Conservation (phyloP, 495 filamentous ascomycete species). For the Podospora pseudopauciseta region DNA sequence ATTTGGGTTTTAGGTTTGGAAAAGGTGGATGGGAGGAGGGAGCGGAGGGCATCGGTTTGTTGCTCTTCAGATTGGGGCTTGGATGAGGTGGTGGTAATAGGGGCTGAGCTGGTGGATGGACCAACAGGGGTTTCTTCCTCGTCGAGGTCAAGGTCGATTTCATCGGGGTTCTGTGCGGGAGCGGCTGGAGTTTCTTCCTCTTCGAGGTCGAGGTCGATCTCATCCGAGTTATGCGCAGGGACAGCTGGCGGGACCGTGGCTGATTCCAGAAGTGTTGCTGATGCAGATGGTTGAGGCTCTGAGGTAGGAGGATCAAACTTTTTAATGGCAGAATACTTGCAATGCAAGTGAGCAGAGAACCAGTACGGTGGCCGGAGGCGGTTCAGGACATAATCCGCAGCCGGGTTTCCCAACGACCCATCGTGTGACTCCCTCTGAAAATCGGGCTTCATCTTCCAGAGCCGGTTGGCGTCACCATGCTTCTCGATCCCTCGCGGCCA, state of each 20-base stretch:
- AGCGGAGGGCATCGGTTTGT: constrained; percentile 54
- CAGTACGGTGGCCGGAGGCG: constrained; percentile 77
- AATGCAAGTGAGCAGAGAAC: constrained; percentile 93
- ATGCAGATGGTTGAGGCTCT: neutral
- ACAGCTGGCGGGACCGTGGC: neutral
- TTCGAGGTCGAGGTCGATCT: neutral
- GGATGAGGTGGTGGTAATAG: constrained; percentile 36
- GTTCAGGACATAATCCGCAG: constrained; percentile 74
- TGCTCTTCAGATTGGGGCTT: constrained; percentile 38
- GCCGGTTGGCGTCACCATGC: constrained; percentile 56
- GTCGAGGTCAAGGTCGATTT: constrained; percentile 20
- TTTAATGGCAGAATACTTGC: constrained; percentile 73
- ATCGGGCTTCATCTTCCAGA: constrained; percentile 67
- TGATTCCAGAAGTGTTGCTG: constrained; percentile 6
- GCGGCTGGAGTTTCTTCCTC: neutral
- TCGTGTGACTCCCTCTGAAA: constrained; percentile 70
- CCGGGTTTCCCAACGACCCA: constrained; percentile 71
- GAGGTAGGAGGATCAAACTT: constrained; percentile 47
- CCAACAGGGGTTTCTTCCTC: constrained; percentile 11
- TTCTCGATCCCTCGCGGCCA: constrained; percentile 84
- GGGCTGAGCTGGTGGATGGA: neutral
- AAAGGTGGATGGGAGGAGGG: constrained; percentile 65
- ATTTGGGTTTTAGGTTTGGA: constrained; percentile 36
- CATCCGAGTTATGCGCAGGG: neutral
- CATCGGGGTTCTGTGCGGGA: constrained; percentile 11